A percentile compares a stretch with the other conserved stretches of the same genome.
Conservation (phyloP, 371 early-diverging fungal species). For the Apophysomyces ossiformis region DNA sequence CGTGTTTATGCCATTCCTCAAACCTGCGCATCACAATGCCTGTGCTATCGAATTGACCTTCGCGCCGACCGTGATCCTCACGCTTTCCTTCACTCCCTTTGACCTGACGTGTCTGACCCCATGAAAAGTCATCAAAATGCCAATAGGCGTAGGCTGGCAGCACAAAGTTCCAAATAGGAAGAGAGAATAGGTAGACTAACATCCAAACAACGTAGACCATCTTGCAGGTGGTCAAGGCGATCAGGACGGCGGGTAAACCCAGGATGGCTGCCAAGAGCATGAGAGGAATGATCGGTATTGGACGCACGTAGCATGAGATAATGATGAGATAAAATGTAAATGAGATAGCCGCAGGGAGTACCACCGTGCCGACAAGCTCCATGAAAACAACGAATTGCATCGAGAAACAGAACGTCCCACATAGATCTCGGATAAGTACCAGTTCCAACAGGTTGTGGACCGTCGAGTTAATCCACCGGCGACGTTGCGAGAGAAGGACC, state of each 20-base stretch:
- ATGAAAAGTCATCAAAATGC: slow-evolving; percentile 97
- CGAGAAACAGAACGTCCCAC: slow-evolving; percentile 95
- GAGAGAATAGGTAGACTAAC: slow-evolving; percentile 83
- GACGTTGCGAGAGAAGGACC: slow-evolving; percentile 90
- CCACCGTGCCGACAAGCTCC: slow-evolving; percentile 93
- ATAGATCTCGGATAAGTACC: slow-evolving; percentile 87
- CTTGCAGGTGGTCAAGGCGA: slow-evolving; percentile 83
- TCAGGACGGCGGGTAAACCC: slow-evolving; percentile 86
- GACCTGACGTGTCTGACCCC: slow-evolving; percentile 92
- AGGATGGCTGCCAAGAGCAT: slow-evolving; percentile 73
- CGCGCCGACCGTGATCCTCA: slow-evolving; percentile 60
- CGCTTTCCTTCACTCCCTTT: slow-evolving; percentile 67
- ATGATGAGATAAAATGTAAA: slow-evolving; percentile 81
- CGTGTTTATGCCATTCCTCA: slow-evolving; percentile 52
- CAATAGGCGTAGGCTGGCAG: slow-evolving; percentile 95
- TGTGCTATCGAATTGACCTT: slow-evolving; percentile 57
- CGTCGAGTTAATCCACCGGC: slow-evolving; percentile 98
- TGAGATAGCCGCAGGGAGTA: slow-evolving; percentile 90
- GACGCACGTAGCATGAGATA: slow-evolving; percentile 61
- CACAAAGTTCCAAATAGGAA: slow-evolving; percentile 94
- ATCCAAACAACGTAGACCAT: slow-evolving; percentile 91
- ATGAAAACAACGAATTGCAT: slow-evolving; percentile 96
- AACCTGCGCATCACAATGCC: slow-evolving; percentile 52
- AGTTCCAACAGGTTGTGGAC: slow-evolving; percentile 93
- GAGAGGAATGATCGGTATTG: slow-evolving; percentile 67